Base-by-base conservation (phyloP, 163 green algal genomes). In the Chlamydomonas reinhardtii region DNA sequence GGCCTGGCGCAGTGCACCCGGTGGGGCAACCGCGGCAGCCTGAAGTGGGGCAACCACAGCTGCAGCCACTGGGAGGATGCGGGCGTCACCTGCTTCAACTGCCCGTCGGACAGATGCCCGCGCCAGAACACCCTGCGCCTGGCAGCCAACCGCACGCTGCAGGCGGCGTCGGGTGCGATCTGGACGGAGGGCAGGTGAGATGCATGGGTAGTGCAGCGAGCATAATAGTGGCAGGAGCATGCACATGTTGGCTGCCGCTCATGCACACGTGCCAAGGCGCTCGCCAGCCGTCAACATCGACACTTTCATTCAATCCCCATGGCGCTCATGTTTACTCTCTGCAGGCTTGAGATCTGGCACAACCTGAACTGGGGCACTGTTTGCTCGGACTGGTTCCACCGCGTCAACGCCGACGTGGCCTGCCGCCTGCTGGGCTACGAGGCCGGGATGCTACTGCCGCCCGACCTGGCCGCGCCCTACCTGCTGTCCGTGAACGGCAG, bases 281-380 rank as follows among this genome's bases (percentile, higher is more conserved):
- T n/a, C n/a, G n/a, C n/a, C n/a, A n/a, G n/a, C n/a, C n/a, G n/a
- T n/a, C n/a, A n/a, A n/a, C n/a, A n/a, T n/a, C n/a, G n/a, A n/a
- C n/a, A n/a, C n/a, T n/a, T n/a, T n/a, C n/a, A n/a, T n/a, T n/a
- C n/a, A n/a, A n/a, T n/a, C n/a, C 39, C 39, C 39, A 48, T 48
- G 5, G 39, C 39, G 39, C 8, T 5, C 39, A 48, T 48, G 39
- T 8, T 14, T 48, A n/a, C n/a, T n/a, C n/a, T n/a, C 5, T 48
- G 14, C 69, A 81, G 83, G 39, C 73, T 84, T 27, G 73, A 88
- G 74, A 64, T 88, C 22, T 88, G 83, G 83, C 83, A 88, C 73
- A 88, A 88, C 74, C 74, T 84, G 14, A 83, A 88, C 73, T 88
- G 83, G 83, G 83, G 83, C n/a, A 88, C 83, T 6, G 73, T 76